phyloP scores from a whole-genome alignment of 208 protist species.

The Entamoeba dispar region DNA sequence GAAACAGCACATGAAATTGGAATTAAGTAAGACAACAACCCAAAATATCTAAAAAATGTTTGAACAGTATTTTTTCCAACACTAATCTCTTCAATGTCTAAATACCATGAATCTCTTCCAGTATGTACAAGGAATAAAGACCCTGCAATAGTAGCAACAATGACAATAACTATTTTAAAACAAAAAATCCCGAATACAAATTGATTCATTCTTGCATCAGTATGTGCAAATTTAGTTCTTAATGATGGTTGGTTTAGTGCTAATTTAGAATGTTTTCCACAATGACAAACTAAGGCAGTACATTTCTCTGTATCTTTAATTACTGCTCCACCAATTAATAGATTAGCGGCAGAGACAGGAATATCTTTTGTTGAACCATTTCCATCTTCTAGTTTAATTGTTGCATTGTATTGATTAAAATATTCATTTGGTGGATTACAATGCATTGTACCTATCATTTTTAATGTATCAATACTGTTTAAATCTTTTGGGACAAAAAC shows the following conservation, averaged over 20 bases:
- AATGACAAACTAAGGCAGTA: background rate
- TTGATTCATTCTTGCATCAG: background rate
- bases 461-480: too few relatives aligned
- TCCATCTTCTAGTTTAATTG: background rate
- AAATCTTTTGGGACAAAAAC: background rate
- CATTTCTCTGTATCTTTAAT: background rate
- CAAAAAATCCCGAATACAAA: background rate
- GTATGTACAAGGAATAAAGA: background rate
- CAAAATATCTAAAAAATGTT: slow-evolving; percentile 7
- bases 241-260: background rate
- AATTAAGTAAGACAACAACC: background rate
- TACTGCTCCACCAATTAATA: background rate
- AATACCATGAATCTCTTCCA: background rate
- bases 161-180: background rate
- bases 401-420: background rate
- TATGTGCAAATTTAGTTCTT: background rate
- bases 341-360: background rate
- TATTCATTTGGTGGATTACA: background rate
- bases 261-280: background rate
- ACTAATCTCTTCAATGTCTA: background rate
- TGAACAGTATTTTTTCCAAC: background rate
- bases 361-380: background rate
- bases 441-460: background rate
- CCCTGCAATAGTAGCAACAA: background rate
- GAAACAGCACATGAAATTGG: slow-evolving; percentile 12